Evolutionary conservation across 257 asterid species (phyloP), one percentile per base, ranked within the genome.

Genomic region (Rauvolfia tetraphylla): DNA sequence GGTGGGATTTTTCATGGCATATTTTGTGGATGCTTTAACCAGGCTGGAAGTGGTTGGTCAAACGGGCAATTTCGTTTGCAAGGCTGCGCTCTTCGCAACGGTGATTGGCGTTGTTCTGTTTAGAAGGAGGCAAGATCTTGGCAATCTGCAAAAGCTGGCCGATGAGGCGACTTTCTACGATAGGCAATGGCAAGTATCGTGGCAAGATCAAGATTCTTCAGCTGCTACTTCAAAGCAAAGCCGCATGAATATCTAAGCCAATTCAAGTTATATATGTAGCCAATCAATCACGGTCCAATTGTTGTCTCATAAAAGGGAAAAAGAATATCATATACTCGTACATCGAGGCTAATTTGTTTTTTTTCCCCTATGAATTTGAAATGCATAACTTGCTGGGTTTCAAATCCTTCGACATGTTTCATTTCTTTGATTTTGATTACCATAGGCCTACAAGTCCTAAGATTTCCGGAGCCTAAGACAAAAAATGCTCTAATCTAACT

Each of bases 1-100:
- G 96, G 81, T 88, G 56, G 97, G 97, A 61, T 90, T 91, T 71
- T 91, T 90, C 76, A 84, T 79, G 88, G 85, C 91, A 7, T 89
- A 87, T 76, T 0, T 75, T 41, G 91, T 88, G 75, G 96, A 91
- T 80, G 89, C 73, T 77, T 59, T 91, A 79, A 87, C 96, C 9
- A 90, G 89, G 76, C 88, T 91, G 2, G 85, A 84, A 23, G 72
- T 90, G 34, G 91, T 91, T 14, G 97, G 92, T 56, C 92, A 87
- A 62, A 84, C 83, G 0, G 96, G 97, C n/a, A 91, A 87, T 66
- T 82, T 88, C 76, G 41, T 87, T 2, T 87, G 96, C 83, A 88
- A 91, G 73, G 78, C 83, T 15, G 90, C 86, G 20, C 85, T 91
- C 15, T 79, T 90, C 23, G 20, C 73, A 3, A 81, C 96, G 0